These are phyloP conservation scores for Didymella glomerata DNA, from an alignment of 2,329 filamentous ascomycete genomes.

Conservation along the genomic window DNA sequence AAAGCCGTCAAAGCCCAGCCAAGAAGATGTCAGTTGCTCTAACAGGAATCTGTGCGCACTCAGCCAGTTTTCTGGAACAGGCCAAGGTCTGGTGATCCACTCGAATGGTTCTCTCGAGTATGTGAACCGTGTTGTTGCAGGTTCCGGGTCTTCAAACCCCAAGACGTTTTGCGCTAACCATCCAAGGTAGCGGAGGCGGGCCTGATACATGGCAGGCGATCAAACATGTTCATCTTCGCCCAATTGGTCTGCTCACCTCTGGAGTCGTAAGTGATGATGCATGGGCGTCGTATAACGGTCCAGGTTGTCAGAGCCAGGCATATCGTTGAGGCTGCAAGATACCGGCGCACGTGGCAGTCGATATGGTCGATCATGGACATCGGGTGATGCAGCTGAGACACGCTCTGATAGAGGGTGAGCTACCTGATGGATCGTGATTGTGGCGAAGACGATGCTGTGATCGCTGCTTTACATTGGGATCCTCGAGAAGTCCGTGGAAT, in stretches of 20 bases:
- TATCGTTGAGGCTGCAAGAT: not conserved
- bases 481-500: too few relatives aligned
- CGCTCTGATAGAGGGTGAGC: too few relatives aligned
- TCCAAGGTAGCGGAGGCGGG: conserved; percentile 2
- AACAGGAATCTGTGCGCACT: not conserved
- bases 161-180: conserved; percentile 31
- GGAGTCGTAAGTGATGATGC: conserved; percentile 6
- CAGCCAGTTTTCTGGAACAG: conserved; percentile 23
- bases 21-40: conserved; percentile 1
- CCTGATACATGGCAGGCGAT: conserved; percentile 25
- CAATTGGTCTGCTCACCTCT: not conserved
- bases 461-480: too few relatives aligned
- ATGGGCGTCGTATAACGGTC: conserved; percentile 4
- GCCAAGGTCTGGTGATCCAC: conserved; percentile 16
- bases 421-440: not conserved
- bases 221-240: conserved; percentile 19
- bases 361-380: not conserved
- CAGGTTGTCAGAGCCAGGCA: not conserved
- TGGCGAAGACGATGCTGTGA: too few relatives aligned
- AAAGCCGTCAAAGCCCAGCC: not conserved
- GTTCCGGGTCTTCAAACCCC: conserved; percentile 28
- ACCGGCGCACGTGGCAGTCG: not conserved
- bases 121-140: conserved; percentile 13
- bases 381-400: not conserved
- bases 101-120: conserved; percentile 10